These are phyloP conservation scores for Phascolomyces articulosus DNA, from an alignment of 371 early-diverging fungal genomes.

Conservation along the genomic window DNA sequence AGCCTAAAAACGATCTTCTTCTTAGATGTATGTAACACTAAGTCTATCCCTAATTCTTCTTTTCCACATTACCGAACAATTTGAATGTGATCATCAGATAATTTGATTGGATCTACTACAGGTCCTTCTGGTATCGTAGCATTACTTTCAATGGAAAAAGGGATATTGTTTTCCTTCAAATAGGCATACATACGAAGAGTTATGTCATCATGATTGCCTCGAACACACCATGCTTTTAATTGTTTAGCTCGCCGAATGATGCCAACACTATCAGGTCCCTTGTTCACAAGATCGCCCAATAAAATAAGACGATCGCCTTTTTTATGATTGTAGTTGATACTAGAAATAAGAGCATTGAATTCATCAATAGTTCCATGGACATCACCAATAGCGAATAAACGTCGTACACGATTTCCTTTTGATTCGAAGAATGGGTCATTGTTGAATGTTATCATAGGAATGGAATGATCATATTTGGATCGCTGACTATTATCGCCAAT, in stretches of 20 bases:
- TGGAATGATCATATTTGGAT: neutral
- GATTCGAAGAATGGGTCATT: neutral
- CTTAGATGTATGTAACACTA: too few species aligned
- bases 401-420: conserved; percentile 10
- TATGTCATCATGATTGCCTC: conserved; percentile 81
- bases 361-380: conserved; percentile 69
- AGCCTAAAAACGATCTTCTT: too few species aligned
- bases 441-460: neutral
- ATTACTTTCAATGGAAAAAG: neutral
- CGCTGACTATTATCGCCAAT: neutral
- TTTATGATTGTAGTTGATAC: conserved; percentile 42
- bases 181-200: conserved; percentile 61
- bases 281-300: conserved; percentile 71
- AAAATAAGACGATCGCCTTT: conserved; percentile 60
- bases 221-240: conserved; percentile 61
- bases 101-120: conserved; percentile 44
- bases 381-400: conserved; percentile 77
- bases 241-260: conserved; percentile 60
- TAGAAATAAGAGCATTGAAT: conserved; percentile 49
- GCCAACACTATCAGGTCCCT: conserved; percentile 68
- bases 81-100: conserved; percentile 38
- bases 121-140: conserved; percentile 28
- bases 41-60: too few species aligned
- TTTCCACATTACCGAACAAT: conserved; percentile 56
- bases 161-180: neutral